Conservation (phyloP, 257 asterid species). For the Anisodus acutangulus region DNA sequence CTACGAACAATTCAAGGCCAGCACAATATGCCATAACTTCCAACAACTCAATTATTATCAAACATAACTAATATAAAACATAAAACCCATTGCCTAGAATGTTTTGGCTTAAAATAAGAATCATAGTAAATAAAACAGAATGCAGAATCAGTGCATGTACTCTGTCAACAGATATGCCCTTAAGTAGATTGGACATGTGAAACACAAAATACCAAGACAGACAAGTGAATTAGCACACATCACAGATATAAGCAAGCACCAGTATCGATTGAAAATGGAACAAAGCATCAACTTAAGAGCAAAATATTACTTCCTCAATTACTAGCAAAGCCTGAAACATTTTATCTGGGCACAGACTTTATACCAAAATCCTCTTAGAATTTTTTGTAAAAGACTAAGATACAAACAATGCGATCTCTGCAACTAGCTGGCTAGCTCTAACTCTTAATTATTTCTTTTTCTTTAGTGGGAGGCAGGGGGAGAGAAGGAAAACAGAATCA, state of each 20-base stretch:
- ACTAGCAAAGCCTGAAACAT: not conserved
- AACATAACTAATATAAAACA: not conserved
- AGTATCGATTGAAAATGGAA: slow-evolving; percentile 3
- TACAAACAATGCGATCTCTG: not conserved
- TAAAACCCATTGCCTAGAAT: not conserved
- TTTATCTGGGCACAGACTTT: not conserved
- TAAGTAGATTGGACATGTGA: not conserved
- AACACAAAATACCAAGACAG: slow-evolving; percentile 8
- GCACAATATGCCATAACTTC: slow-evolving; percentile 20
- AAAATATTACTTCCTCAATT: not conserved
- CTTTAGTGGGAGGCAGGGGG: not conserved
- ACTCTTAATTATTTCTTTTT: not conserved
- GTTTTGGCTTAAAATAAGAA: not conserved
- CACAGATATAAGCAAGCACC: not conserved
- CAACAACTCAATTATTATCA: not conserved
- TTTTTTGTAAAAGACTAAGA: not conserved
- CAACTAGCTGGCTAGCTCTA: not conserved
- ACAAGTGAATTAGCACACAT: not conserved
- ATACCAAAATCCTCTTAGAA: not conserved
- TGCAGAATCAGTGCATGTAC: not conserved
- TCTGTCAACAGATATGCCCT: not conserved
- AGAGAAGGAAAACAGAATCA: not conserved
- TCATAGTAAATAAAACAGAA: slow-evolving; percentile 17
- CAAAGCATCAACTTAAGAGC: not conserved
- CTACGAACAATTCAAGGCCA: not conserved